Percentiles rank a stretch among this genome's conserved stretches.
These are phyloP conservation scores for Lizonia empirigonia DNA, from an alignment of 2,329 filamentous ascomycete genomes.

Conservation along the genomic window DNA sequence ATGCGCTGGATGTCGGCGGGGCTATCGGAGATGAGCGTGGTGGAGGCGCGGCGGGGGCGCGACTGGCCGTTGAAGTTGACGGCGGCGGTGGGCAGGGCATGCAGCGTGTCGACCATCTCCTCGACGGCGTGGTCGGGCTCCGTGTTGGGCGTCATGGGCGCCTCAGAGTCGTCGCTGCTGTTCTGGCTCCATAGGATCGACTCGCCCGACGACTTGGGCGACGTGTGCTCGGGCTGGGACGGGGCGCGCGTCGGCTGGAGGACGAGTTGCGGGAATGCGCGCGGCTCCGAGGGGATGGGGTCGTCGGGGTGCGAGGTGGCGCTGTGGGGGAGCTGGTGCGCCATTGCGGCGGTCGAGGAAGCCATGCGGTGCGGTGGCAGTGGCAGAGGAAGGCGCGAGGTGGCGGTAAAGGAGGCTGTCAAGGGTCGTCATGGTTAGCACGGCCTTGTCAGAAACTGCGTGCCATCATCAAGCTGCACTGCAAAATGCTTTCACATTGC, in stretches of 20 bases:
- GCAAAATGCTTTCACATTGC: conserved; percentile 8
- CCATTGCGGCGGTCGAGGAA: conserved; percentile 22
- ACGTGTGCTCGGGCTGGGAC: conserved; percentile 39
- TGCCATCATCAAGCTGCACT: conserved; percentile 2
- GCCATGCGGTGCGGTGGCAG: conserved; percentile 11
- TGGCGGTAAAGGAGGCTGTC: conserved; percentile 15
- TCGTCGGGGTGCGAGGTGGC: conserved; percentile 54
- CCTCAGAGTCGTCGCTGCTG: conserved; percentile 50
- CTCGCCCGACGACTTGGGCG: conserved; percentile 50
- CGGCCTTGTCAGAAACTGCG: conserved; percentile 5
- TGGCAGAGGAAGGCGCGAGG: background rate
- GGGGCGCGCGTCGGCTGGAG: conserved; percentile 25
- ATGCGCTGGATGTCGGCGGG: conserved; percentile 64
- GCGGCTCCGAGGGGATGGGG: conserved; percentile 53
- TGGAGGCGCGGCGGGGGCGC: conserved; percentile 67
- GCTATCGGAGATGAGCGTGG: conserved; percentile 66
- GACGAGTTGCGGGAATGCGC: conserved; percentile 37
- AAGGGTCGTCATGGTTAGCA: conserved; percentile 21
- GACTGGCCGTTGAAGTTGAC: conserved; percentile 46
- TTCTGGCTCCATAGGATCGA: conserved; percentile 50
- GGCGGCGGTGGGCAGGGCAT: conserved; percentile 45
- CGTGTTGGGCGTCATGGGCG: conserved; percentile 52
- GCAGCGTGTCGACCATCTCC: conserved; percentile 51
- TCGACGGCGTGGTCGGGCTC: conserved; percentile 50
- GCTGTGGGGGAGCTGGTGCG: conserved; percentile 48